These are phyloP conservation scores for Mentha longifolia DNA, from an alignment of 257 asterid species.

Conservation along the genomic window DNA sequence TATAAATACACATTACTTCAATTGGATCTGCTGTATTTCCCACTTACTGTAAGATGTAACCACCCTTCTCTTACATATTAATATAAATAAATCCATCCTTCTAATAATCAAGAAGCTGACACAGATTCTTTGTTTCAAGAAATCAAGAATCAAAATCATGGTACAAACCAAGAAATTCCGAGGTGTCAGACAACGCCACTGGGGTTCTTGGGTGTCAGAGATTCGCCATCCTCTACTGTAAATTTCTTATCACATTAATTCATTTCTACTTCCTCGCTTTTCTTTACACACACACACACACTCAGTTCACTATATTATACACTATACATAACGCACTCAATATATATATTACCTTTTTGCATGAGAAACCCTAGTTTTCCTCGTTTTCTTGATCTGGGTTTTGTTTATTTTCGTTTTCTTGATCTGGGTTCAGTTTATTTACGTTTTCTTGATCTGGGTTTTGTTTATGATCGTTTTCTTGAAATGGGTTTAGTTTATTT, in stretches of 20 bases:
- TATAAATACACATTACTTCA: not conserved
- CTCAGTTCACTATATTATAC: no score
- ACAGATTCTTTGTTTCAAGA: not conserved
- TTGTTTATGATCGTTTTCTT: not conserved
- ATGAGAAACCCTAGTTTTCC: not conserved
- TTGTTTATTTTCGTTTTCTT: not conserved
- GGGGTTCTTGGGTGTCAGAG: constrained; percentile 99
- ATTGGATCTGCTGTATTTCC: not conserved
- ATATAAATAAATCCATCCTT: no score
- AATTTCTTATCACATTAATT: not conserved
- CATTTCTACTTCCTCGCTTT: no score
- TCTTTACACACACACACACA: not conserved
- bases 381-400: not conserved
- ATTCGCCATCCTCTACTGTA: constrained; percentile 92
- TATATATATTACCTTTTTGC: no score
- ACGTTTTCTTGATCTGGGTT: not conserved
- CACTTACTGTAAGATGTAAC: no score
- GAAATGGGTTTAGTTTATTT: no score
- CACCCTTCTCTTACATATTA: no score
- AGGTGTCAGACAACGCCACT: constrained; percentile 94
- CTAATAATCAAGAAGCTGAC: not conserved
- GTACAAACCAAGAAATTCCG: constrained; percentile 75
- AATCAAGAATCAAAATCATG: constrained; percentile 40
- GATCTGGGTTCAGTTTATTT: no score
- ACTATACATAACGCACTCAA: no score